These are phyloP conservation scores for Filobasidium uniguttulatum DNA, from an alignment of 1,284 basidiomycete genomes.

Conservation along the genomic window DNA sequence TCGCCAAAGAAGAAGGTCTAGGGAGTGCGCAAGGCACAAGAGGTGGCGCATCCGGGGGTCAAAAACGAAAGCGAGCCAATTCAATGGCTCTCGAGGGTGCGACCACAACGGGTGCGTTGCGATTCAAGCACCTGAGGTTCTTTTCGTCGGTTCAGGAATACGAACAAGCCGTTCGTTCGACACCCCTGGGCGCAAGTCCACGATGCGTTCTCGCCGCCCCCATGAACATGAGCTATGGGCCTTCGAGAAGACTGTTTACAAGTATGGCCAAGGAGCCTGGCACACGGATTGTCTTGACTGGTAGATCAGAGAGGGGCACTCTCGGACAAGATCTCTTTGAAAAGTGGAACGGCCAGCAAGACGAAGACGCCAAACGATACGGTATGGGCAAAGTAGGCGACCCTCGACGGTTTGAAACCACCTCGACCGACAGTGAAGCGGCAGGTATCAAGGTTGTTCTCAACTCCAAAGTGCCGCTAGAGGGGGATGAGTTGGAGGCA, in stretches of 20 bases:
- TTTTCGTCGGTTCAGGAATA: conserved; percentile 71
- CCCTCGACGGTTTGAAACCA: conserved; percentile 51
- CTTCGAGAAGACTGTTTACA: conserved; percentile 69
- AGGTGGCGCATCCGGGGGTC: neutral
- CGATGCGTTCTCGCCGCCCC: conserved; percentile 91
- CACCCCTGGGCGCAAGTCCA: conserved; percentile 55
- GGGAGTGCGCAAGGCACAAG: neutral
- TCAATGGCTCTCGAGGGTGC: neutral
- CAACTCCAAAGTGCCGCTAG: conserved; percentile 72
- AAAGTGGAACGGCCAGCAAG: conserved; percentile 69
- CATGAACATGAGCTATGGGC: conserved; percentile 79
- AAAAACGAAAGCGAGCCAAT: neutral
- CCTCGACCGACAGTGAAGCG: conserved; percentile 43
- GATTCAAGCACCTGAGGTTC: conserved; percentile 66
- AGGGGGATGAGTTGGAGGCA: conserved; percentile 71
- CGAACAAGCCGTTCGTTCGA: conserved; percentile 51
- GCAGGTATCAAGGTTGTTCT: conserved; percentile 29
- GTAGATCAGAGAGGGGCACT: conserved; percentile 62
- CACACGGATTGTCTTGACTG: conserved; percentile 73
- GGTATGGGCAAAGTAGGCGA: conserved; percentile 72
- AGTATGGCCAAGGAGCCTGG: conserved; percentile 66
- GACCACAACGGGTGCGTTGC: neutral
- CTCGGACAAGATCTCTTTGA: conserved; percentile 68
- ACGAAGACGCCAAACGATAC: conserved; percentile 57
- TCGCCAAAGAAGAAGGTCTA: conserved; percentile 56